These are phyloP conservation scores for Flagelloscypha sp. DNA, from an alignment of 768 basidiomycete species.

Conservation along the genomic window DNA sequence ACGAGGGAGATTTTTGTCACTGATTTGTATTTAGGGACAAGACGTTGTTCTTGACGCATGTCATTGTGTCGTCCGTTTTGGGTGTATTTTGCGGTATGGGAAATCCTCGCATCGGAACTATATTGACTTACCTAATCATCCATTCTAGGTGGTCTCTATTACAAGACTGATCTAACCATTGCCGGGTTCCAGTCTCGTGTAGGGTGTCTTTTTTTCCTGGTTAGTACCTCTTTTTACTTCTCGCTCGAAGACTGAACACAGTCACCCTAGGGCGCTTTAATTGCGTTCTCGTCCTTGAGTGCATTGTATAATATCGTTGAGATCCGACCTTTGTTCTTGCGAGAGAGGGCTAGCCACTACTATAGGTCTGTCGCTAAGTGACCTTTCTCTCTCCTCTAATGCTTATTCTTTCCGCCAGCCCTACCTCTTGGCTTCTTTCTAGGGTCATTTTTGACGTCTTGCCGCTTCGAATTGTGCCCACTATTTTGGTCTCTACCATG, in stretches of 20 bases:
- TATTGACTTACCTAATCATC: not conserved
- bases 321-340: slow-evolving; percentile 77
- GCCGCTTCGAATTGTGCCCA: slow-evolving; percentile 82
- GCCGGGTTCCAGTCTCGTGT: slow-evolving; percentile 91
- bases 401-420: slow-evolving; percentile 33
- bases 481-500: slow-evolving; percentile 81
- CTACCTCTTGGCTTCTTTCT: slow-evolving; percentile 86
- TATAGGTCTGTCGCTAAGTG: slow-evolving; percentile 55
- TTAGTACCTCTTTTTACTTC: slow-evolving; percentile 18
- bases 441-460: slow-evolving; percentile 84
- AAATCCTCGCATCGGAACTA: too few relatives aligned
- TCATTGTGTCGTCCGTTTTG: slow-evolving; percentile 57
- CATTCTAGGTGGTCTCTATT: slow-evolving; percentile 73
- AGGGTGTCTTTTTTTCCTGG: slow-evolving; percentile 93
- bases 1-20: not conserved
- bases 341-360: slow-evolving; percentile 79
- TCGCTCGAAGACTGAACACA: not conserved
- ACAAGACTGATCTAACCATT: slow-evolving; percentile 67
- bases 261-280: slow-evolving; percentile 61
- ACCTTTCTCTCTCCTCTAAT: not conserved
- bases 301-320: slow-evolving; percentile 85
- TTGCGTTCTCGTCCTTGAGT: slow-evolving; percentile 87
- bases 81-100: slow-evolving; percentile 79
- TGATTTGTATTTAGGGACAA: slow-evolving; percentile 52
- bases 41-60: slow-evolving; percentile 74